Conservation (phyloP, 208 protist genomes). For the Crithidia mellificae region DNA sequence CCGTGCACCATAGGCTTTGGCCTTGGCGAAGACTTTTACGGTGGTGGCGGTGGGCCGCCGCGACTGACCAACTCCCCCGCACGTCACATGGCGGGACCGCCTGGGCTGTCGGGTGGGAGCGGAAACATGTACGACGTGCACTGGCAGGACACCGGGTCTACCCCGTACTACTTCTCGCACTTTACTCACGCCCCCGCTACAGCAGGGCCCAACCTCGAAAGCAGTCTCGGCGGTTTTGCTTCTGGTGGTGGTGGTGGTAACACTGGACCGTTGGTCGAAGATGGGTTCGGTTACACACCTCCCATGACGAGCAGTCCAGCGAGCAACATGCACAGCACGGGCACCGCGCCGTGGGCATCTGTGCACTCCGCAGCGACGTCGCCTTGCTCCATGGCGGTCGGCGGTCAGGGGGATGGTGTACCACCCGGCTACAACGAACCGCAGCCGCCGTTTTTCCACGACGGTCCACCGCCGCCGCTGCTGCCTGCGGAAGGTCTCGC, state of each 20-base stretch:
- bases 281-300: conserved; percentile 1
- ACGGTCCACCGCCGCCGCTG: background rate
- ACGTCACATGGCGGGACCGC: background rate
- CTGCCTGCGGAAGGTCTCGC: background rate
- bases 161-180: conserved; percentile 1
- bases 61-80: background rate
- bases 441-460: background rate
- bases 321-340: too few species aligned
- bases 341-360: background rate
- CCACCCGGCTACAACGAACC: conserved; percentile 8
- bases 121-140: conserved; percentile 8
- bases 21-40: background rate
- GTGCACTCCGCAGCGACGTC: background rate
- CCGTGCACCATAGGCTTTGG: background rate
- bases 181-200: background rate
- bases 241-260: too few species aligned
- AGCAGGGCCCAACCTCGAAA: background rate
- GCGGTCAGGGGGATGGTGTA: background rate
- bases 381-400: background rate
- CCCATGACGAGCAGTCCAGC: background rate
- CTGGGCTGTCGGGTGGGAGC: background rate
- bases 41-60: conserved; percentile 1
- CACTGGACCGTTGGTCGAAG: background rate
- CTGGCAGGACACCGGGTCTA: conserved; percentile 8
- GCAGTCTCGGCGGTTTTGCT: background rate